Conservation (phyloP, 1,284 basidiomycete genomes). For the Afroboletus lepidellus region DNA sequence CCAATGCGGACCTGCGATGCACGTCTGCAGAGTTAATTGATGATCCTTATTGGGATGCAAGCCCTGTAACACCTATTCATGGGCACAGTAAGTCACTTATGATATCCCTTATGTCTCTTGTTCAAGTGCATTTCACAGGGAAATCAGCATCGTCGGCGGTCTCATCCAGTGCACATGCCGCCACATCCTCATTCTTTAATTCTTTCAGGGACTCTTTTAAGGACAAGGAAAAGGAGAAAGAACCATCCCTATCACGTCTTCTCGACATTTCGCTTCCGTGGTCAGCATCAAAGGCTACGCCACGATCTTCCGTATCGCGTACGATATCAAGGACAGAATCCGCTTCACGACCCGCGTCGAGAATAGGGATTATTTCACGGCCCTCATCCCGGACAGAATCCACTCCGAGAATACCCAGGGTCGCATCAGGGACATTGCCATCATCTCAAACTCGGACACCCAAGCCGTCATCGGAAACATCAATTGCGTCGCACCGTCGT, state of each 20-base stretch:
- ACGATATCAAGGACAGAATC: conserved; percentile 17
- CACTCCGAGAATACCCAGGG: background rate
- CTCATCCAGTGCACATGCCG: conserved; percentile 6
- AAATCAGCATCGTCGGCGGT: conserved; percentile 25
- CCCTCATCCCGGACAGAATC: conserved; percentile 19
- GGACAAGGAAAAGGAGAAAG: conserved; percentile 30
- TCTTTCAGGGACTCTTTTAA: conserved; percentile 22
- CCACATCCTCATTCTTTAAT: conserved; percentile 18
- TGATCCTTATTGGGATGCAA: conserved; percentile 63
- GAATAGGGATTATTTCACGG: conserved; percentile 16
- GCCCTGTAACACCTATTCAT: conserved; percentile 12
- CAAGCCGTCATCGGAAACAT: conserved; percentile 5
- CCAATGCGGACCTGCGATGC: conserved; percentile 70
- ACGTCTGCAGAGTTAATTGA: conserved; percentile 62
- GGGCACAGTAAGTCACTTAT: conserved; percentile 25
- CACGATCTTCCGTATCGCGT: conserved; percentile 15
- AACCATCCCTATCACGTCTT: conserved; percentile 21
- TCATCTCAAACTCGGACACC: conserved; percentile 1
- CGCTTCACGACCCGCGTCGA: conserved; percentile 19
- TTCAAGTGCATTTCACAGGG: conserved; percentile 13
- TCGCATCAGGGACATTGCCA: background rate
- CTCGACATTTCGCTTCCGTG: conserved; percentile 33
- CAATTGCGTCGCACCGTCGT: background rate
- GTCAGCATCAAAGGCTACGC: conserved; percentile 24
- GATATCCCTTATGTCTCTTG: background rate